Evolutionary conservation across 106 monocot genomes (phyloP), one percentile per base, ranked within the genome.

Genomic region (Acorus gramineus): DNA sequence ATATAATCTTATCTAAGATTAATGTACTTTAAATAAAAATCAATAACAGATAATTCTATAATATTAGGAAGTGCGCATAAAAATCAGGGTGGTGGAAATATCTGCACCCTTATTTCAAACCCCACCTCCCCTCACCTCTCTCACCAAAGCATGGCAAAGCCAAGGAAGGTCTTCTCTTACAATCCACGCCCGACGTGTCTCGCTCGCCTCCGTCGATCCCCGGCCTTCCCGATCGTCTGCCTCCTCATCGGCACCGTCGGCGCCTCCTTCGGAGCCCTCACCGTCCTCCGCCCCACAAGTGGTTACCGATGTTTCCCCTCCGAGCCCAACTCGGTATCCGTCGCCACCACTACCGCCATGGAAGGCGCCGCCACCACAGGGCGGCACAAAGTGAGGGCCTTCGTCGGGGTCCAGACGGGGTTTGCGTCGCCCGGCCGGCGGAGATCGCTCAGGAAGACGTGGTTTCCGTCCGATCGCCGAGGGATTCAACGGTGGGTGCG

Each of bases 381-480:
- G 61, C 70, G 95, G 72, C 85, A 74, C 6, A 96, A 88, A 71
- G 74, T 88, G 65, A 80, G 85, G 85, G 96, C 76, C 3, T 96
- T 96, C 61, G 96, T 96, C 3, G 96, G 96, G 72, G 79, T 96
- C 55, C 91, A 91, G 70, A 91, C 96, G 28, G 96, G 91, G 42
- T 96, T 96, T 50, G 82, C 52, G 10, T 91, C 90, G 4, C 42
- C 52, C 2, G 79, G 82, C 13, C 67, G 96, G 70, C 75, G 96
- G 47, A 69, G 74, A 54, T 68, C 90, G n/a, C 75, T 96, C 44
- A 56, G 96, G 69, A 77, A 81, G 64, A 91, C 96, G 55, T 96
- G 96, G 96, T 74, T 96, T 44, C 96, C 96, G 6, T 72, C 96
- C 1, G 82, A 87, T 77, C 87, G 72, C 47, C 73, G 85, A 57